These are phyloP conservation scores for Aspergillus diversus DNA, from an alignment of 495 filamentous ascomycete species.

Conservation along the genomic window DNA sequence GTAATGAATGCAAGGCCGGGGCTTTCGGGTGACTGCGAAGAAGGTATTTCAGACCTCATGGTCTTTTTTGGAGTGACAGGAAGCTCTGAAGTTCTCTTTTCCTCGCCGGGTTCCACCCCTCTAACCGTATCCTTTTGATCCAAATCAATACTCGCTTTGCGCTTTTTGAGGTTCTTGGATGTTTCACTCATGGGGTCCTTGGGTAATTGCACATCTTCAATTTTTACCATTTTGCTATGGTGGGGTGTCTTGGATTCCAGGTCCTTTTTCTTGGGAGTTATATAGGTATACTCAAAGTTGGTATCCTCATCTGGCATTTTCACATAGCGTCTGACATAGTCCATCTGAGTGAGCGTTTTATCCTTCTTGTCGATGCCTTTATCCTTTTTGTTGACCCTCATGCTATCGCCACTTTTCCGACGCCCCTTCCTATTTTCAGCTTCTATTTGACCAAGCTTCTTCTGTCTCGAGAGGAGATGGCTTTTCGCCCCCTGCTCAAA, in stretches of 20 bases:
- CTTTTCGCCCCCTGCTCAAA: constrained; percentile 26
- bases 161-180: constrained; percentile 24
- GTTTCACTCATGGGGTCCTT: background rate
- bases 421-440: constrained; percentile 14
- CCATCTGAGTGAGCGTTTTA: constrained; percentile 53
- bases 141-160: constrained; percentile 23
- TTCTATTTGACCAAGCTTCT: constrained; percentile 6
- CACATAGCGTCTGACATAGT: constrained; percentile 47
- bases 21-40: constrained; percentile 52
- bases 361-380: constrained; percentile 35
- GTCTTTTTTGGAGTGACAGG: constrained; percentile 42
- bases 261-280: constrained; percentile 22
- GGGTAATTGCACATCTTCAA: background rate
- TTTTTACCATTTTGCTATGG: background rate
- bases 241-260: constrained; percentile 2
- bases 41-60: constrained; percentile 44
- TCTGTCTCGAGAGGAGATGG: constrained; percentile 18
- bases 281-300: constrained; percentile 41
- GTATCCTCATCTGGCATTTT: constrained; percentile 44
- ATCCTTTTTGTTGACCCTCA: constrained; percentile 30
- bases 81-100: background rate
- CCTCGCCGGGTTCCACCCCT: background rate
- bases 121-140: constrained; percentile 10
- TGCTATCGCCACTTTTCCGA: constrained; percentile 26
- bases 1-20: constrained; percentile 44